Base-by-base conservation (phyloP, 2,329 filamentous ascomycete genomes). In the Talaromyces sp. region DNA sequence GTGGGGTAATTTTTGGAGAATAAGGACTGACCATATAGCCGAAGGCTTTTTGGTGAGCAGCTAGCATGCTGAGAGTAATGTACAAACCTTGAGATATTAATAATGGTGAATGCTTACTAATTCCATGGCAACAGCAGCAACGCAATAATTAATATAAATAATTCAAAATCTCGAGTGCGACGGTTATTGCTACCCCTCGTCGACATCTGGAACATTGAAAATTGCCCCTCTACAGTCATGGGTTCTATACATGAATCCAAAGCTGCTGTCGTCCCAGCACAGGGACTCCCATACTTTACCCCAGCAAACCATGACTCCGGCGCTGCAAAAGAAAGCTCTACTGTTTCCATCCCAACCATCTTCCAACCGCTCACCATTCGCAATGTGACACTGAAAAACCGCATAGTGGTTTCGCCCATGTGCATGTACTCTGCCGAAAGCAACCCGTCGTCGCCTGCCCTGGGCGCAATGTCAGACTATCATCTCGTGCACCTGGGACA, bases 401-500 rank as follows among this genome's bases (percentile, higher is more conserved):
- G 87, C 65, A 85, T 89, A 64, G 82, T 86, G 63, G 79, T 82
- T 10, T 82, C 84, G 2, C 87, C 87, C 0, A 78, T 89, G 40
- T 89, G 87, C 74, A 87, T 88, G 71, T 89, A 89, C 73, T 86
- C 83, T 1, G 82, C 86, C 9, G 73, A 86, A 53, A 81, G 88
- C 4, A 60, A 73, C 44, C 69, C 69, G 5, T 54, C 61, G 5
- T 72, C 70, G 4, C 69, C 71, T 1, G 58, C 52, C n/a, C 60
- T 69, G 66, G 87, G 93, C 28, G 89, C 93, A 73, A 78, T 88
- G 60, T 92, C 89, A 2, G 83, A 90, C 72, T 96, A 87, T 83
- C 91, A 96, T 74, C 79, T 94, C 52, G 87, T 91, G 31, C 92
- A 96, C 70, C 82, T 94, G 8, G 90, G 92, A 63, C 87, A 90